phyloP scores from a whole-genome alignment of 129 eudicot species.

The Flaveria bidentis region DNA sequence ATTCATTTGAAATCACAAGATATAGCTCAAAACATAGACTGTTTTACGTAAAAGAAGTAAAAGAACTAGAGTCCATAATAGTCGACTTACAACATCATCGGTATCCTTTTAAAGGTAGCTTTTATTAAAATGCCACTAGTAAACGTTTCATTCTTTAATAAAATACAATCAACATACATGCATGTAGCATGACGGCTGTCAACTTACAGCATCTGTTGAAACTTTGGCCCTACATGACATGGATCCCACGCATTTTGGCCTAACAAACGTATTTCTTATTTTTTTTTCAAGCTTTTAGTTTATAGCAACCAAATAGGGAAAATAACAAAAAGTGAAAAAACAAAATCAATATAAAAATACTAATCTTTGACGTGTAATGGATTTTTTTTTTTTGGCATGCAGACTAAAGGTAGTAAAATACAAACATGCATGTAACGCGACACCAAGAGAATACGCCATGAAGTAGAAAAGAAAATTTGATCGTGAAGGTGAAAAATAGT shows the following conservation, averaged over 20 bases:
- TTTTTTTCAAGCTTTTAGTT: not conserved
- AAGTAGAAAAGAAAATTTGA: too few species aligned
- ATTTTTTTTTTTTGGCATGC: not conserved
- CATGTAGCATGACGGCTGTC: not conserved
- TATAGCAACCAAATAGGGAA: constrained; percentile 2
- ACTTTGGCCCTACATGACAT: constrained; percentile 6
- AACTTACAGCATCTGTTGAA: not conserved
- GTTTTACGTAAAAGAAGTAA: too few species aligned
- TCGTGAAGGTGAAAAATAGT: too few species aligned
- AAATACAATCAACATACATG: not conserved
- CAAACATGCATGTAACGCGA: too few species aligned
- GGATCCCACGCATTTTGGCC: constrained; percentile 16
- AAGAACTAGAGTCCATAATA: too few species aligned
- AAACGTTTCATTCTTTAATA: not conserved
- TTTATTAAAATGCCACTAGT: too few species aligned
- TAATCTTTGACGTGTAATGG: not conserved
- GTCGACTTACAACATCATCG: too few species aligned
- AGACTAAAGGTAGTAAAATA: too few species aligned
- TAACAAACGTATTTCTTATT: not conserved
- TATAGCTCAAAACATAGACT: too few species aligned
- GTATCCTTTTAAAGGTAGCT: too few species aligned
- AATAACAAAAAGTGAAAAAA: not conserved
- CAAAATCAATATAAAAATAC: not conserved
- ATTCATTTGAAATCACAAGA: too few species aligned
- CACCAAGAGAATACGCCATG: too few species aligned